Evolutionary conservation across 768 basidiomycete species (phyloP).

Genomic region (Mycena rebaudengoi): DNA sequence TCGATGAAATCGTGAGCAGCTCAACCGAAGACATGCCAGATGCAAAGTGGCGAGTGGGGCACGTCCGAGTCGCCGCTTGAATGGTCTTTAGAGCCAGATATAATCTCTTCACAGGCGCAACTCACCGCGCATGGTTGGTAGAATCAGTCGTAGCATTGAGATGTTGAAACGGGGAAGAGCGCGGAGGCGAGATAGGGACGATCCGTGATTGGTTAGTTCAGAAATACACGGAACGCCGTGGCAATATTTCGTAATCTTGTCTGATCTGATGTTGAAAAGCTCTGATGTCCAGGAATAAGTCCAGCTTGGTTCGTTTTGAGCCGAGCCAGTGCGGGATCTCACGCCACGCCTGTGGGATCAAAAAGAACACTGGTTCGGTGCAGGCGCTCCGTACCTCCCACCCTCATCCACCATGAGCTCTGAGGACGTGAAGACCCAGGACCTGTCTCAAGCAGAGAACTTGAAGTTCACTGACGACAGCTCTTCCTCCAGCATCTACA

Average conservation of each 20-base stretch:
- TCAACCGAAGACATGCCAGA: not conserved
- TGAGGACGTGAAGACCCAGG: constrained; percentile 7
- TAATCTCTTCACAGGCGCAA: not conserved
- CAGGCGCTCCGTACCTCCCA: not conserved
- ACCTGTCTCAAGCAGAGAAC: not conserved
- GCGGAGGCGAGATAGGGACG: no score
- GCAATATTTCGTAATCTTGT: no score
- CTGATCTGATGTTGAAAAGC: not conserved
- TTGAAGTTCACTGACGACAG: not conserved
- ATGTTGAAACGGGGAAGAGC: no score
- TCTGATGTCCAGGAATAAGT: not conserved
- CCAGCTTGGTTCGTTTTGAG: not conserved
- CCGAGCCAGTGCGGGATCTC: not conserved
- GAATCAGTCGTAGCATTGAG: not conserved
- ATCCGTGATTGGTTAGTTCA: no score
- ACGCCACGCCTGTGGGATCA: not conserved
- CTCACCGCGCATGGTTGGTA: not conserved
- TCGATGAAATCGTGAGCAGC: not conserved
- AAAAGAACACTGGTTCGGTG: not conserved
- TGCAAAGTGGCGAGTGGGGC: not conserved
- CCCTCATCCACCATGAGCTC: constrained; percentile 1
- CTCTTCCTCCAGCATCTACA: constrained; percentile 8
- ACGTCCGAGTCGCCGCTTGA: no score
- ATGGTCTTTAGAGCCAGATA: no score
- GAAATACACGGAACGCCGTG: no score